Evolutionary conservation across 1,284 basidiomycete species (phyloP), one percentile per base, ranked within the genome.

Genomic region (Ganoderma lingzhi): DNA sequence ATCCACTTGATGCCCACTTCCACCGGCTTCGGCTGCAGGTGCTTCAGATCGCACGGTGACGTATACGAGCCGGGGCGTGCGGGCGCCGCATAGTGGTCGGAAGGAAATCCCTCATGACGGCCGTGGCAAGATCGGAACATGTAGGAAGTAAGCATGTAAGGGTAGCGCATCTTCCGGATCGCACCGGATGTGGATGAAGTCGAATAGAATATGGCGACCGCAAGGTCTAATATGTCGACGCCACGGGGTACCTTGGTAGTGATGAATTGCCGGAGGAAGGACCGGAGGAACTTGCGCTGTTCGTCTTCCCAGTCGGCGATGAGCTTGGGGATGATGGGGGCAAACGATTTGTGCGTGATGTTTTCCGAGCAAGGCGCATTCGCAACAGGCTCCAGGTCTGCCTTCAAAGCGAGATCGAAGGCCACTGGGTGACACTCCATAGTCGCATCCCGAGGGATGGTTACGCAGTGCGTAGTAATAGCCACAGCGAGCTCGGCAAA

Each of bases 141-240:
- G 4, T 17, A n/a, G n/a, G 59, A 51, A 1, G 39, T 19, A 8
- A 70, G 48, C 19, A 70, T 14, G 19, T 48, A 58, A 23, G 68
- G 68, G 6, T 39, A 70, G 14, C 56, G 68, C 41, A 64, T 6
- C 23, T 2, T 30, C n/a, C 19, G 23, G 12, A 32, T 19, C 5
- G 6, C 35, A 8, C 19, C 3, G 30, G 23, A 12, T 3, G 32
- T n/a, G 23, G 17, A 56, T 14, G 19, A 28, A 2, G 9, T 2
- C 10, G 32, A 2, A 37, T 55, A 39, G 67, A 68, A 62, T 6
- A 66, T 42, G 14, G 67, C 63, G 28, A 66, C 53, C 12, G 70
- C 70, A 14, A 71, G 67, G 3, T 39, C 39, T 10, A 71, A 56
- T 9, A 62, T 58, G 28, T 71, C 67, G 19, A 62, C 58, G 17